phyloP scores from a whole-genome alignment of 352 stramenopile species.

The Thraustochytrium sp. region DNA sequence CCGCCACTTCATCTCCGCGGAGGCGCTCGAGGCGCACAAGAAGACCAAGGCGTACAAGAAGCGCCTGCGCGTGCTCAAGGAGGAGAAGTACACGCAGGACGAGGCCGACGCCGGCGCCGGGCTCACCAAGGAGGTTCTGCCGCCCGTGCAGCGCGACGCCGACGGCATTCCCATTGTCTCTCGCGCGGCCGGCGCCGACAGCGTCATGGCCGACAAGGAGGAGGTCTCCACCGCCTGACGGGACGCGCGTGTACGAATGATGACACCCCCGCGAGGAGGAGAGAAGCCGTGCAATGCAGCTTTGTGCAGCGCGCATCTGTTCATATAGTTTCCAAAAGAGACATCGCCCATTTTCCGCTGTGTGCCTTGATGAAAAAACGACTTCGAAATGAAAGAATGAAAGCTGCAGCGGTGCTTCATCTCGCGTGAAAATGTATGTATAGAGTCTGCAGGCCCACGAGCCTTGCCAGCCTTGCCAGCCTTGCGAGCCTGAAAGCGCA shows the following conservation, averaged over 20 bases:
- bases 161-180: not conserved
- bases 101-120: constrained; percentile 60
- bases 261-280: no score
- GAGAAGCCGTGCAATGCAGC: no score
- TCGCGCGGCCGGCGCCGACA: not conserved
- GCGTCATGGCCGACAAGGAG: not conserved
- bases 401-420: no score
- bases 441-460: no score
- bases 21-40: constrained; percentile 65
- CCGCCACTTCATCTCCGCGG: constrained; percentile 64
- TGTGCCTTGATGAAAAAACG: no score
- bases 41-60: constrained; percentile 70
- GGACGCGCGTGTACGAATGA: not conserved
- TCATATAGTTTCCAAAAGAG: no score
- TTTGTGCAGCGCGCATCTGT: no score
- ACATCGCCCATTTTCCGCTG: no score
- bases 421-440: no score
- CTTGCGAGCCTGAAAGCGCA: no score
- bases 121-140: constrained; percentile 27
- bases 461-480: no score
- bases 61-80: constrained; percentile 65
- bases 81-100: constrained; percentile 69
- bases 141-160: not conserved
- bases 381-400: no score
- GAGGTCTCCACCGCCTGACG: not conserved